Evolutionary conservation across 2,329 filamentous ascomycete genomes (phyloP), one percentile per base, ranked within the genome.

Genomic region (Sordariomycetes sp.): DNA sequence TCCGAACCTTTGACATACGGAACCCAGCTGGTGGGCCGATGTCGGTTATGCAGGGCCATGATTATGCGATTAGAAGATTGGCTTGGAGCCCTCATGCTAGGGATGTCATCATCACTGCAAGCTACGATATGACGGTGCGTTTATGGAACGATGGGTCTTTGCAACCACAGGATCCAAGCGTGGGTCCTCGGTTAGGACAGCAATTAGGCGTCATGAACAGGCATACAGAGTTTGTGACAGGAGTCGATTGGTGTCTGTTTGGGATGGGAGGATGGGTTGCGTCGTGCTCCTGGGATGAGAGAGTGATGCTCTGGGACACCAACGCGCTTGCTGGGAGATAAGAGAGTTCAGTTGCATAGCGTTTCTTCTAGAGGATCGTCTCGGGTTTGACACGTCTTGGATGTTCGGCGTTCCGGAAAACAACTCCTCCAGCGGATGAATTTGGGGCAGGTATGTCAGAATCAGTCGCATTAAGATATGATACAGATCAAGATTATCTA

Each of bases 171-270:
- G 57, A 54, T 33, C 55, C 42, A 46, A 34, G 44, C 9, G 18
- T 35, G 32, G 36, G 59, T 0, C 56, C 64, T 2, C 56, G 66
- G 8, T 61, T 77, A 26, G 86, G 84, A 2, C 64, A 70, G 17
- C 80, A 94, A 57, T 63, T 94, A 46, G 88, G 87, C 4, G 62
- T 86, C 25, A 95, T 98, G 88, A 87, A 85, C 37, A 65, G 78
- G 14, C 92, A 98, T 57, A 95, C 90, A 1, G 92, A 98, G 62
- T 98, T 98, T 49, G 87, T 83, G 8, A 94, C 87, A 4, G 92
- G 92, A 7, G 84, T 96, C 1, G 92, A 98, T 56, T 98, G 93
- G 92, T 98, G 92, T 60, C 59, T 98, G 29, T 98, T 98, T 57
- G 92, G 92, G 5, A 82, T 78, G 17, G 88, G 94, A 43, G 92